Conservation (phyloP, 2,329 filamentous ascomycete species). For the Apiospora kogelbergensis region DNA sequence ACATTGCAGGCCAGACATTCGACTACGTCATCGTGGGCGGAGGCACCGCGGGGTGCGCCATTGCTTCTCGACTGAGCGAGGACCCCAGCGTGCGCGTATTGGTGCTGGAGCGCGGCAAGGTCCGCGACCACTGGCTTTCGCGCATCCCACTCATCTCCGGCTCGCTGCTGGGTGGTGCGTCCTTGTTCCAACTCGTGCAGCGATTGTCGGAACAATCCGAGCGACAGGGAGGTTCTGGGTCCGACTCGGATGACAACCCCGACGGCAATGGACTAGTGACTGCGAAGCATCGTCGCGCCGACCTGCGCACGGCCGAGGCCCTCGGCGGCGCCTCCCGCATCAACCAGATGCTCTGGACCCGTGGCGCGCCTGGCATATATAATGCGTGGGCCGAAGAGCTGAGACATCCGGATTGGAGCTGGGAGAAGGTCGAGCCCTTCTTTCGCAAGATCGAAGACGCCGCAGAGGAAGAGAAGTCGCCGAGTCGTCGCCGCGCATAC, state of each 20-base stretch:
- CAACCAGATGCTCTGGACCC: slow-evolving; percentile 30
- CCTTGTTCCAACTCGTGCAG: slow-evolving; percentile 7
- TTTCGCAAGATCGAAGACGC: slow-evolving; percentile 15
- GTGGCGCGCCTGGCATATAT: slow-evolving; percentile 25
- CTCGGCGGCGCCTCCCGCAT: slow-evolving; percentile 27
- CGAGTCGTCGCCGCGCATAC: not conserved
- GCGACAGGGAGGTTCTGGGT: not conserved
- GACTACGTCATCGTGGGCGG: slow-evolving; percentile 19
- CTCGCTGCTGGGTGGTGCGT: slow-evolving; percentile 8
- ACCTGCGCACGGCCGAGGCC: slow-evolving; percentile 20
- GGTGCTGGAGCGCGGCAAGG: slow-evolving; percentile 13
- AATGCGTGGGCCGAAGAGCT: slow-evolving; percentile 25
- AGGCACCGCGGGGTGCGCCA: slow-evolving; percentile 15
- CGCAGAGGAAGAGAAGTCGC: not conserved
- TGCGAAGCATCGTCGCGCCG: not conserved
- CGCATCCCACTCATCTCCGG: slow-evolving; percentile 15
- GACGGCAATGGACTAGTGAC: no score
- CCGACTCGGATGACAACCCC: not conserved
- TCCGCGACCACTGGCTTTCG: slow-evolving; percentile 15
- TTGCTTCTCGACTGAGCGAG: slow-evolving; percentile 14
- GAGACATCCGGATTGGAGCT: slow-evolving; percentile 15
- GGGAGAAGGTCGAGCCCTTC: slow-evolving; percentile 17
- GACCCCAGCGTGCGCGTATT: slow-evolving; percentile 12
- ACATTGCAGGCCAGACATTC: slow-evolving; percentile 9
- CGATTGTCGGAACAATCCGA: slow-evolving; percentile 11